Percentiles rank a stretch among this genome's conserved stretches.
Conservation (phyloP, 371 early-diverging fungal species). For the Mycotypha africana region DNA sequence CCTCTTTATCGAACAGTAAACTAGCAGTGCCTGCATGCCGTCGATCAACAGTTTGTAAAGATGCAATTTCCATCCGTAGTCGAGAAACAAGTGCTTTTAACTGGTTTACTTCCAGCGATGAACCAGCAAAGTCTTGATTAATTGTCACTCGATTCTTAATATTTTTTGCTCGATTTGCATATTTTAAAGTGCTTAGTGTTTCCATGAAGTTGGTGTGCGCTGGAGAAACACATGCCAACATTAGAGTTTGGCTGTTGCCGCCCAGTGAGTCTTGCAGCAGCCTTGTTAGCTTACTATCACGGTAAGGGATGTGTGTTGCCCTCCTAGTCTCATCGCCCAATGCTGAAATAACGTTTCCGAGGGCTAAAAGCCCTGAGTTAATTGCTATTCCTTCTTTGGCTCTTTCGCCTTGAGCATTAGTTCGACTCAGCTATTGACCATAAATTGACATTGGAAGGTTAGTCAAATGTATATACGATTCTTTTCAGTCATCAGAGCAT, state of each 20-base stretch:
- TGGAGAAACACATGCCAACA: conserved; percentile 90
- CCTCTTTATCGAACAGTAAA: no score
- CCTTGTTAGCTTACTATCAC: conserved; percentile 97
- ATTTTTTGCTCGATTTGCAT: conserved; percentile 83
- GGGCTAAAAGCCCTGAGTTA: conserved; percentile 92
- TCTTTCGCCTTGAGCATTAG: conserved; percentile 88
- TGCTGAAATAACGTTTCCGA: conserved; percentile 99
- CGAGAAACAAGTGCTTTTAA: conserved; percentile 59
- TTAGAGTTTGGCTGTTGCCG: conserved; percentile 84
- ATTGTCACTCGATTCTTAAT: conserved; percentile 80
- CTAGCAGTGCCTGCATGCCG: no score
- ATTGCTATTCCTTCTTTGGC: conserved; percentile 97
- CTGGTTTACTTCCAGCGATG: conserved; percentile 54
- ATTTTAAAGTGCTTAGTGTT: conserved; percentile 85
- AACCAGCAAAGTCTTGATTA: conserved; percentile 59
- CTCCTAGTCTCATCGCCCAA: conserved; percentile 68
- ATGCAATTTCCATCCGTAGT: conserved; percentile 53
- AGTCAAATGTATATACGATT: background rate
- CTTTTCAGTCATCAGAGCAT: conserved; percentile 1
- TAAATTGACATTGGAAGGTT: background rate
- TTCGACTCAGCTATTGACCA: conserved; percentile 72
- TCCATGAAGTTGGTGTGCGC: conserved; percentile 78
- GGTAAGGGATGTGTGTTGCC: conserved; percentile 84
- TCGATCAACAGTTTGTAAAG: conserved; percentile 38
- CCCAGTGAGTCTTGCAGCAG: conserved; percentile 95